Base-by-base conservation (phyloP, 208 protist species). In the Entamoeba histolytica region DNA sequence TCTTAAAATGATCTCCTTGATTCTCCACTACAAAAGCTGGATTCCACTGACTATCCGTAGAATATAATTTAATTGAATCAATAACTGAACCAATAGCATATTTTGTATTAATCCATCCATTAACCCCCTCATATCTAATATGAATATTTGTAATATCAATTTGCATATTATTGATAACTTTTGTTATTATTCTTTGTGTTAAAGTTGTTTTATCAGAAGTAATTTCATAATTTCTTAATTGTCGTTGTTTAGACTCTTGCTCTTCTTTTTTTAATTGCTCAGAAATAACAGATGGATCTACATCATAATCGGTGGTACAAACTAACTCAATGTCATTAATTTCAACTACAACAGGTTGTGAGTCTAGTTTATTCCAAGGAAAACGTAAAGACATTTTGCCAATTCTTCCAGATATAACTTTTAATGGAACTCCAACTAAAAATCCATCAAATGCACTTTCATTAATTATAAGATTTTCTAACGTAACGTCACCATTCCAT, bases 61-160 rank as follows among this genome's bases (percentile, higher is more conserved):
- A 87, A 87, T 87, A 87, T 12, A 87, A n/a, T 87, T 87, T 87
- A 35, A 87, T 87, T 87, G 61, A 87, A 12, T 87, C 61, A 39
- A 87, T 87, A n/a, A 23, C 10, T 39, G 19, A 31, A 12, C 61
- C 61, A 8, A 87, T 31, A 31, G 61, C 61, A 87, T 87, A 87
- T 87, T 35, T 28, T 87, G 28, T 39, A 39, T 35, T 35, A 87
- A 35, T 87, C 61, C 61, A 87, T 1, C 28, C 31, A 35, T 87
- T 87, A n/a, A 31, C 5, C 35, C 28, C 61, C 5, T 92, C 91
- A 55, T 92, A 92, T 23, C 91, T 19, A 12, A 92, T 15, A 55
- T 92, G 91, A n/a, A 92, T n/a, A 31, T 92, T 92, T 28, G 35
- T 92, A 39, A 92, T 92, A 28, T 92, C 91, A 28, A 92, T 92